A percentile compares a stretch with the other conserved stretches of the same genome.
phyloP scores from a whole-genome alignment of 2,329 filamentous ascomycete genomes.

The Neophaeococcomyces mojaviensis region DNA sequence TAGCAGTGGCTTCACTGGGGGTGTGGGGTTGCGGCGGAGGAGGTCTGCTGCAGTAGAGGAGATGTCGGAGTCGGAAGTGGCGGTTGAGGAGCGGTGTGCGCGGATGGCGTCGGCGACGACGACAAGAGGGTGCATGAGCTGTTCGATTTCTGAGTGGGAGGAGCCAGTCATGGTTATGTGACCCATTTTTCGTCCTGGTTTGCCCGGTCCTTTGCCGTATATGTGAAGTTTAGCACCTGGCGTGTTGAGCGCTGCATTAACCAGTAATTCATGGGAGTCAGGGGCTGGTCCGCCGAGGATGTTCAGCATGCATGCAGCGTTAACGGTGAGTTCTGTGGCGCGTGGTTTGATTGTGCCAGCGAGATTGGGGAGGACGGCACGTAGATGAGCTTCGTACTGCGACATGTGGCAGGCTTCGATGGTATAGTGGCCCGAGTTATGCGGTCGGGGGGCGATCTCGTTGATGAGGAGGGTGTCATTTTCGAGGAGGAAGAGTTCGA shows the following conservation, averaged over 20 bases:
- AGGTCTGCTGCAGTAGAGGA: conserved; percentile 13
- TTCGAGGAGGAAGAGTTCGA: conserved; percentile 84
- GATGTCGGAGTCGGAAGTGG: conserved; percentile 18
- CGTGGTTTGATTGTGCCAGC: conserved; percentile 54
- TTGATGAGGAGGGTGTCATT: conserved; percentile 71
- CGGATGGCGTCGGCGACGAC: conserved; percentile 74
- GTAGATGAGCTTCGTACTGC: conserved; percentile 85
- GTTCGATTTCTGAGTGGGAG: conserved; percentile 60
- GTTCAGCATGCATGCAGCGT: conserved; percentile 47
- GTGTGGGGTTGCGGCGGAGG: conserved; percentile 14
- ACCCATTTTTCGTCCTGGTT: conserved; percentile 87
- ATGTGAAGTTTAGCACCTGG: conserved; percentile 66
- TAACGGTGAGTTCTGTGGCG: conserved; percentile 39
- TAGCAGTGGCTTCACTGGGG: conserved; percentile 27
- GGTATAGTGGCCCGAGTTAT: conserved; percentile 92
- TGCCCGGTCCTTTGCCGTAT: conserved; percentile 80
- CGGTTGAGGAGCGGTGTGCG: conserved; percentile 47
- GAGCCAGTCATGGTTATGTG: conserved; percentile 76
- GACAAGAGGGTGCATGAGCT: conserved; percentile 62
- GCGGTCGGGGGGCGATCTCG: conserved; percentile 73
- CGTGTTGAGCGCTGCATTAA: conserved; percentile 49
- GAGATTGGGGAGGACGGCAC: conserved; percentile 58
- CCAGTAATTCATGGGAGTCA: conserved; percentile 54
- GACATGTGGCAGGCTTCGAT: conserved; percentile 87
- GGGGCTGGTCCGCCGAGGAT: conserved; percentile 52